Evolutionary conservation across 345 rosid species (phyloP), one percentile per base, ranked within the genome.

Genomic region (Dipteronia sinensis): DNA sequence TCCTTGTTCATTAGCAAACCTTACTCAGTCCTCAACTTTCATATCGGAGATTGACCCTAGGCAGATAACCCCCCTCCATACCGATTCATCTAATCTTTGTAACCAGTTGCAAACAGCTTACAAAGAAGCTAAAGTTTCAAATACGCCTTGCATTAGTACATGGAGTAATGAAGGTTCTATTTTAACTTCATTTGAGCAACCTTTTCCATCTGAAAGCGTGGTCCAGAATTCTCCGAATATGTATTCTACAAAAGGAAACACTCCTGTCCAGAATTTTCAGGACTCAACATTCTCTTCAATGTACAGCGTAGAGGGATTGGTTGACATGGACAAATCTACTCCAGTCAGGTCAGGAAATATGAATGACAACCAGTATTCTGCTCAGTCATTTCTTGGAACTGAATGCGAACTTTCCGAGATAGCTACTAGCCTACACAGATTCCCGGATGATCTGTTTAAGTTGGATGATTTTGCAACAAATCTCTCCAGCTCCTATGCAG

Each of bases 161-260:
- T 79, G 85, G 85, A 87, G 85, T 44, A 79, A 77, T 38, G 90
- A 79, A 74, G 82, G 73, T 82, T 88, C 90, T 56, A 74, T 83
- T 72, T 74, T 86, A 78, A 88, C 88, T 65, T 84, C 89, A 34
- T 38, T 75, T 25, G 86, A 85, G 63, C 76, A 82, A n/a, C 80
- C 51, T 2, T 72, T 82, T 49, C 65, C 65, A 22, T 81, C 77
- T 72, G 83, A 81, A 29, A 62, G 68, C 49, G 65, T 55, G 16
- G 22, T 68, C 27, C 67, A 31, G 73, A 56, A 65, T 40, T 65
- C 72, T 38, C 65, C 51, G 15, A 17, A 22, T 22, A 34, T 20
- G 20, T 64, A 20, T 34, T 34, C 38, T 31, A 29, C 65, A 56
- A 72, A 34, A 67, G 56, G 61, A 63, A 74, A 69, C 38, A 22